Conservation (phyloP, 441 rosid species). For the Kokia cookei region DNA sequence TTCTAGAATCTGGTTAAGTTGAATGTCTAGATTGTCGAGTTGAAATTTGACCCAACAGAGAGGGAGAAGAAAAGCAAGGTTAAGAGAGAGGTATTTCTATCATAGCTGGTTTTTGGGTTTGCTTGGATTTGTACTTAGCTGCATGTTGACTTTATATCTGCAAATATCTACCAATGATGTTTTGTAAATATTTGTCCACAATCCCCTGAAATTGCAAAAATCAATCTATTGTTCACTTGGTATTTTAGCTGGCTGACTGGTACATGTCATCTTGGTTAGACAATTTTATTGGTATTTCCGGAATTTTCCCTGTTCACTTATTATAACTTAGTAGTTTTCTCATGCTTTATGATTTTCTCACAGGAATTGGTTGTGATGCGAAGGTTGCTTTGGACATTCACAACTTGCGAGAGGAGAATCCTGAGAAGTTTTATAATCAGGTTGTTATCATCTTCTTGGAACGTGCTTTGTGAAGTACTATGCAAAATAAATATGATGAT, state of each 20-base stretch:
- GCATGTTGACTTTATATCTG: not conserved
- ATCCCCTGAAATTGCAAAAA: not conserved
- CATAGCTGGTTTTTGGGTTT: not conserved
- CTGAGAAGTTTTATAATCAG: conserved; percentile 91
- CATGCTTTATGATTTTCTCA: conserved; percentile 10
- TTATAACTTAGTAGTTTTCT: not conserved
- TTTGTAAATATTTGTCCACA: not conserved
- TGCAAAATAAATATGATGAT: conserved; percentile 1
- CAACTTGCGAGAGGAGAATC: conserved; percentile 91
- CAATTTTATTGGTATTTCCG: not conserved
- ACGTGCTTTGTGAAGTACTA: conserved; percentile 3
- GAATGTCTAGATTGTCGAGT: not conserved
- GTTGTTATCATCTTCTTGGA: conserved; percentile 22
- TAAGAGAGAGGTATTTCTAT: not conserved
- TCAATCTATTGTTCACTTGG: not conserved
- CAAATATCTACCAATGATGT: not conserved
- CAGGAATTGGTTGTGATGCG: conserved; percentile 98
- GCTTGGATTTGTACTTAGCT: not conserved
- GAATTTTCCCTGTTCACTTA: not conserved
- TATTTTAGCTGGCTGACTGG: not conserved
- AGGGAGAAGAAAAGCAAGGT: not conserved
- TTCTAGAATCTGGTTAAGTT: not conserved
- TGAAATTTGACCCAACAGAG: not conserved
- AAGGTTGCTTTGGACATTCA: conserved; percentile 97
- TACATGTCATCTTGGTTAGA: not conserved